Percentiles rank a stretch among this genome's conserved stretches.
Conservation (phyloP, 2,329 filamentous ascomycete species). For the Aspergillus fumigatus region DNA sequence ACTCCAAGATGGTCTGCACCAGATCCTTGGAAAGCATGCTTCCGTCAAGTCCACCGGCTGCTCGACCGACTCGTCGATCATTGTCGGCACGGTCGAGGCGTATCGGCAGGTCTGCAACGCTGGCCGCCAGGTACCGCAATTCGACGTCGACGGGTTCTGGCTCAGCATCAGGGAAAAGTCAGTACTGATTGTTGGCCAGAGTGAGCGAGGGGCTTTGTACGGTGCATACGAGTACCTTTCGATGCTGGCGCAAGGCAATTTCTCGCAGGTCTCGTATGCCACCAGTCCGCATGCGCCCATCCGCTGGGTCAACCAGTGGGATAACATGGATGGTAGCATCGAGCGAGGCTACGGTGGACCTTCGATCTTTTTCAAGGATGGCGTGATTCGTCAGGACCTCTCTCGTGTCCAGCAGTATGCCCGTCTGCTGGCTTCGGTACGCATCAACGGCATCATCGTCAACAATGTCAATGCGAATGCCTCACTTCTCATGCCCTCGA, state of each 20-base stretch:
- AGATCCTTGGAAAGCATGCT: constrained; percentile 52
- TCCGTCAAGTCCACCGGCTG: constrained; percentile 25
- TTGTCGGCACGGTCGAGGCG: constrained; percentile 30
- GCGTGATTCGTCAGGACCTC: constrained; percentile 52
- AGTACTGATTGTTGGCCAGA: constrained; percentile 59
- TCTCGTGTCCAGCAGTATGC: constrained; percentile 60
- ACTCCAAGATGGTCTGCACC: constrained; percentile 52
- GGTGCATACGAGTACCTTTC: constrained; percentile 66
- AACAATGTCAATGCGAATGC: constrained; percentile 71
- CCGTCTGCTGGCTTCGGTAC: constrained; percentile 61
- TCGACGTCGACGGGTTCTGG: constrained; percentile 52
- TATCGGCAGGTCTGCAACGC: constrained; percentile 23
- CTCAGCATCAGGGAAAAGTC: constrained; percentile 45
- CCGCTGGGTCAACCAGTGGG: constrained; percentile 70
- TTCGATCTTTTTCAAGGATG: constrained; percentile 64
- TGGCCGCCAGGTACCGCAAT: constrained; percentile 16
- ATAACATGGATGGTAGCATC: constrained; percentile 63
- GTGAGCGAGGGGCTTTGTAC: constrained; percentile 64
- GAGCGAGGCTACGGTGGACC: constrained; percentile 64
- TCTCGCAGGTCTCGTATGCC: constrained; percentile 44
- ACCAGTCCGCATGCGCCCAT: constrained; percentile 58
- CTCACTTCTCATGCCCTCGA: constrained; percentile 50
- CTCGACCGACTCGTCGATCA: constrained; percentile 15
- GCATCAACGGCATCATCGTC: constrained; percentile 62
- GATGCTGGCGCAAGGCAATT: constrained; percentile 57